Evolutionary conservation across 2,329 filamentous ascomycete genomes (phyloP).

Genomic region (Colletotrichum sp.): DNA sequence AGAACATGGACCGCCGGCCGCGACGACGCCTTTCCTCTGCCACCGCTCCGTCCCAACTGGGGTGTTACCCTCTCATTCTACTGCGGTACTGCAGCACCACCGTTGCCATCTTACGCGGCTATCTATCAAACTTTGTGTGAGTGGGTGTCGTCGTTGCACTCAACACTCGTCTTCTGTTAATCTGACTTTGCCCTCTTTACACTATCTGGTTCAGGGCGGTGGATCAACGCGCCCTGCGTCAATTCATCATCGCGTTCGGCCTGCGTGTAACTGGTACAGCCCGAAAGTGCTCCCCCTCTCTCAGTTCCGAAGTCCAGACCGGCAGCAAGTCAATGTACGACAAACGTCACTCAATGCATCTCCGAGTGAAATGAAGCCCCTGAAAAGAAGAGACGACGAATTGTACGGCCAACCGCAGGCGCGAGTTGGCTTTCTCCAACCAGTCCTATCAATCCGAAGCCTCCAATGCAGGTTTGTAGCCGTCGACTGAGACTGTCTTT

Average conservation of each 20-base stretch:
- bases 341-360: neutral
- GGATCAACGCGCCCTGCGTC: neutral
- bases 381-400: neutral
- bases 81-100: neutral
- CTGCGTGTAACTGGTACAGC: neutral
- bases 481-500: neutral
- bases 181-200: neutral
- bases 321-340: neutral
- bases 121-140: neutral
- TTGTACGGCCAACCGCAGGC: neutral
- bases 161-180: neutral
- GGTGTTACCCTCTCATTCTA: neutral
- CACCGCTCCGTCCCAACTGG: neutral
- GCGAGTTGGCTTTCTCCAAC: neutral
- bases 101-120: neutral
- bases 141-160: neutral
- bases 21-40: neutral
- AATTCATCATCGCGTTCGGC: neutral
- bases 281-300: neutral
- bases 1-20: neutral
- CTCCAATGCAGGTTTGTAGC: neutral
- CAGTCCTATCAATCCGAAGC: neutral
- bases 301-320: neutral
- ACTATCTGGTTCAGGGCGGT: neutral
- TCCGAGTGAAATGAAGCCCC: neutral